Evolutionary conservation across 495 filamentous ascomycete genomes (phyloP).

Genomic region (Hypoxylon cercidicola): DNA sequence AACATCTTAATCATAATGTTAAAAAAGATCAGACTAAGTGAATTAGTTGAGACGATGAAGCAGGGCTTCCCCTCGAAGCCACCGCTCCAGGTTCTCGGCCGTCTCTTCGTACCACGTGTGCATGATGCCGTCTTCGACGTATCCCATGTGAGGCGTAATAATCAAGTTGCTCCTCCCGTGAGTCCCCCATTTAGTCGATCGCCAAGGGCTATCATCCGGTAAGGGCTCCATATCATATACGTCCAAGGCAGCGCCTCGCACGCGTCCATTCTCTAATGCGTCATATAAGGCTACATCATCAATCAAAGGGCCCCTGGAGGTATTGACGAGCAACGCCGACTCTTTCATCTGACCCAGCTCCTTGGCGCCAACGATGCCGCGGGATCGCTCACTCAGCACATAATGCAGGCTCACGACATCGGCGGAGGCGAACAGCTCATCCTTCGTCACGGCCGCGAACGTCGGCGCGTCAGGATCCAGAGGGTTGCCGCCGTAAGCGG

Average conservation of each 20-base stretch:
- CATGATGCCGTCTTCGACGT: slow-evolving; percentile 70
- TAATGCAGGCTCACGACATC: slow-evolving; percentile 75
- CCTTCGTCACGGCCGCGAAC: slow-evolving; percentile 62
- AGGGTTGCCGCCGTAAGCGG: slow-evolving; percentile 52
- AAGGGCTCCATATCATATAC: slow-evolving; percentile 76
- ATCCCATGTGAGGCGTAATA: slow-evolving; percentile 76
- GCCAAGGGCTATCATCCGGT: slow-evolving; percentile 68
- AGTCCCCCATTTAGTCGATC: slow-evolving; percentile 65
- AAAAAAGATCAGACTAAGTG: neutral
- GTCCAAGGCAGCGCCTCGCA: slow-evolving; percentile 71
- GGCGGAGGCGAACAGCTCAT: slow-evolving; percentile 67
- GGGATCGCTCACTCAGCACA: slow-evolving; percentile 68
- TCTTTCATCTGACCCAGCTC: slow-evolving; percentile 69
- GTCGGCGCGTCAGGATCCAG: slow-evolving; percentile 42
- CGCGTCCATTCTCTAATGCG: slow-evolving; percentile 60
- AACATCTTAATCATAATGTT: too few species aligned
- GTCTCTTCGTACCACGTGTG: slow-evolving; percentile 71
- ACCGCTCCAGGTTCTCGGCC: slow-evolving; percentile 69
- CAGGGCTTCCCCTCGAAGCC: slow-evolving; percentile 65
- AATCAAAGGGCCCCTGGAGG: slow-evolving; percentile 70
- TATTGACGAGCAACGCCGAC: slow-evolving; percentile 71
- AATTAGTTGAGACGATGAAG: slow-evolving; percentile 42
- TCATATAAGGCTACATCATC: slow-evolving; percentile 68
- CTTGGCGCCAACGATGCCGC: slow-evolving; percentile 63
- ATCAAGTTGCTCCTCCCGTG: slow-evolving; percentile 69